Conservation (phyloP, 208 protist genomes). For the Trypanosoma melophagium region DNA sequence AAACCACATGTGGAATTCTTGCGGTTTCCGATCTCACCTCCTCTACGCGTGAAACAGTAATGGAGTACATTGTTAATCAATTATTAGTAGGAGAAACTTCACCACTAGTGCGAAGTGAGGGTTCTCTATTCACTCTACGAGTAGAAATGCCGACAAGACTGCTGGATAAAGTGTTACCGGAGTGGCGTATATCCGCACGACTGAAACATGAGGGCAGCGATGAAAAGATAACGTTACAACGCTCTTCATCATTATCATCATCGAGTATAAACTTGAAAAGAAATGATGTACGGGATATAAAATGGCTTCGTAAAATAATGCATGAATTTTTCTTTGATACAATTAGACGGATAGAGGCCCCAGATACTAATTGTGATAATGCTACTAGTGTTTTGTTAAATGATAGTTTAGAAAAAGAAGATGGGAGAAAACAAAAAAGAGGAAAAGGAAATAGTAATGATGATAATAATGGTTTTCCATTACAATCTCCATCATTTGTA, state of each 20-base stretch:
- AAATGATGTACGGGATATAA: not conserved
- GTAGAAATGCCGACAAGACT: not conserved
- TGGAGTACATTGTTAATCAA: not conserved
- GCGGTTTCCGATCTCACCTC: not conserved
- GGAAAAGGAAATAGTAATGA: no score
- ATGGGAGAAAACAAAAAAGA: no score
- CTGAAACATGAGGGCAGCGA: not conserved
- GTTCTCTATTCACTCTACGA: conserved; percentile 9
- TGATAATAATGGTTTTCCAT: not conserved
- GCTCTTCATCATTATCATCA: no score
- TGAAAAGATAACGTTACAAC: not conserved
- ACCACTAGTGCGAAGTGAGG: not conserved
- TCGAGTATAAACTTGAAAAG: not conserved
- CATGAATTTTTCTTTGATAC: not conserved
- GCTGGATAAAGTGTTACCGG: not conserved
- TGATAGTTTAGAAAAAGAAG: no score
- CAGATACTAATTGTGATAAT: not conserved
- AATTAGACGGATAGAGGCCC: not conserved
- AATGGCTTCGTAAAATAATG: not conserved
- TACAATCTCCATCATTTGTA: not conserved
- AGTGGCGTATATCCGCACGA: not conserved
- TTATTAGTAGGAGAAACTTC: not conserved
- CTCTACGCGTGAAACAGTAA: conserved; percentile 2
- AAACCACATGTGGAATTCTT: not conserved
- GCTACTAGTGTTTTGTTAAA: not conserved